phyloP scores from a whole-genome alignment of 2,329 filamentous ascomycete species.

The Talaromyces pinophilus region DNA sequence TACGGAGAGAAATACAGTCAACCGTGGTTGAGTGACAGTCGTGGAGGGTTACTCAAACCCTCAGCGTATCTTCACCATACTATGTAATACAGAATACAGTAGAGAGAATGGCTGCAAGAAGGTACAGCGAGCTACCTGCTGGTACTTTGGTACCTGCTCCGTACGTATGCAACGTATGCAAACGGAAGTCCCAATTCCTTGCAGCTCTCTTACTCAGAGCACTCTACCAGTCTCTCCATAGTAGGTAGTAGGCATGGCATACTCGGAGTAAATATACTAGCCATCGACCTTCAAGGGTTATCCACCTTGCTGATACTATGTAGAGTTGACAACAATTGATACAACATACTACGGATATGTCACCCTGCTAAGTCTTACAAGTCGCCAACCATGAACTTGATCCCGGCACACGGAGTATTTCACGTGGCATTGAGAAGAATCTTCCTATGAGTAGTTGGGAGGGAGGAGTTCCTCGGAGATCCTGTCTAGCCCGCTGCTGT shows the following conservation, averaged over 20 bases:
- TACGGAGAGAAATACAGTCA: background rate
- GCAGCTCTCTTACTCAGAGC: background rate
- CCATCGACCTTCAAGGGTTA: background rate
- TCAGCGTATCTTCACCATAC: background rate
- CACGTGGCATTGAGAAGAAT: slow-evolving; percentile 5
- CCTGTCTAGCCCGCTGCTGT: background rate
- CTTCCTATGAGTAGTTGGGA: background rate
- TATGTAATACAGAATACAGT: no score
- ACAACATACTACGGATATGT: background rate
- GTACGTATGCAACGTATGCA: background rate
- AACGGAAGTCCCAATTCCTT: slow-evolving; percentile 2
- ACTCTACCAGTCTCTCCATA: no score
- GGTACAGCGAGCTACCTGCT: background rate
- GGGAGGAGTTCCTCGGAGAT: slow-evolving; percentile 8
- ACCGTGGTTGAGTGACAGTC: background rate
- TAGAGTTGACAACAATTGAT: background rate
- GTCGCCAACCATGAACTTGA: no score
- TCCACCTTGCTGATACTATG: background rate
- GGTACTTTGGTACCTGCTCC: no score
- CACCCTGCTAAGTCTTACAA: background rate
- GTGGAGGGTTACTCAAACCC: slow-evolving; percentile 2
- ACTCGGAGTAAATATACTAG: background rate
- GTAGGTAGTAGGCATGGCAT: no score
- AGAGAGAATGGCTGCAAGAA: background rate
- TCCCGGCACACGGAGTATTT: background rate